Conservation (phyloP, 306 rosid species). For the Canavalia gladiata region DNA sequence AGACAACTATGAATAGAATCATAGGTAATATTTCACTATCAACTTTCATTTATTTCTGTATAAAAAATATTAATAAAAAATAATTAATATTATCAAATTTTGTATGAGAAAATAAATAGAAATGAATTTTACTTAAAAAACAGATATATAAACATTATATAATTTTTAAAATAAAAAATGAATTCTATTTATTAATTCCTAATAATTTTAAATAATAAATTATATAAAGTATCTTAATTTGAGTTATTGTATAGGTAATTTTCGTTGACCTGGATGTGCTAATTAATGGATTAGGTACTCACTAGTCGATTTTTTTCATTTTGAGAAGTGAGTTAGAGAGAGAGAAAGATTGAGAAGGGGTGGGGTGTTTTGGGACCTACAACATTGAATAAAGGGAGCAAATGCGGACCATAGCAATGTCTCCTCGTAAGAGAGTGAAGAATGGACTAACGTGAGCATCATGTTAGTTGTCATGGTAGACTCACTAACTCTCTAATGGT, state of each 20-base stretch:
- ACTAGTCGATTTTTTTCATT: neutral
- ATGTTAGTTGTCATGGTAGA: slow-evolving; percentile 79
- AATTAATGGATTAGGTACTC: slow-evolving; percentile 18
- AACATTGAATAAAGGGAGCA: slow-evolving; percentile 60
- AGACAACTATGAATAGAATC: no score
- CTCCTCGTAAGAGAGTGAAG: slow-evolving; percentile 60
- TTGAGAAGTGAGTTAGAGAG: slow-evolving; percentile 4
- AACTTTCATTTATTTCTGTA: no score
- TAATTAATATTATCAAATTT: no score
- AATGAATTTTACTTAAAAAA: no score
- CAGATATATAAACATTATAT: no score
- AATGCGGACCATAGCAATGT: slow-evolving; percentile 68
- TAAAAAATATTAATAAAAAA: no score
- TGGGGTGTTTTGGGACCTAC: slow-evolving; percentile 55
- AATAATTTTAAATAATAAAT: no score
- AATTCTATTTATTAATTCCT: no score
- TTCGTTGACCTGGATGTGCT: slow-evolving; percentile 55
- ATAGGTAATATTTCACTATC: no score
- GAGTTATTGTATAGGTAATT: slow-evolving; percentile 43
- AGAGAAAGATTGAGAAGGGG: slow-evolving; percentile 33
- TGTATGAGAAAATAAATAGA: no score
- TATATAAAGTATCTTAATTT: no score
- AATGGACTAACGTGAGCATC: slow-evolving; percentile 72
- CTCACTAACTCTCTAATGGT: slow-evolving; percentile 53
- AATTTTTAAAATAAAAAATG: no score